Evolutionary conservation across 83 land plant species (phyloP).

Genomic region (Isoetes engelmannii): DNA sequence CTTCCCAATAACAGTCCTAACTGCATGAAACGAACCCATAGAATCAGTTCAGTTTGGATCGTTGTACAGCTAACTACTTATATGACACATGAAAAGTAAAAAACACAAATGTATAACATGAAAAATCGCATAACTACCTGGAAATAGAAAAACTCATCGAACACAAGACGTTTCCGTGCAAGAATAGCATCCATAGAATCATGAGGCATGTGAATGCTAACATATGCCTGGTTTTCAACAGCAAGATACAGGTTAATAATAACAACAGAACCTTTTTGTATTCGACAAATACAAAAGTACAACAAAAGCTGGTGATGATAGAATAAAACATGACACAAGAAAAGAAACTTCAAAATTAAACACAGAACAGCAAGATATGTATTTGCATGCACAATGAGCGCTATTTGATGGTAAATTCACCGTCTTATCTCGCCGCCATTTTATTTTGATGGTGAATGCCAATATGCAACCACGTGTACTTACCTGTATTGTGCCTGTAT

Average conservation of each 20-base stretch:
- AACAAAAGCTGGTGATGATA: not conserved
- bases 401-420: too few species aligned
- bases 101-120: not conserved
- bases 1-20: slow-evolving; percentile 29
- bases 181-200: slow-evolving; percentile 56
- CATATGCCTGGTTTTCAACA: slow-evolving; percentile 50
- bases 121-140: slow-evolving; percentile 47
- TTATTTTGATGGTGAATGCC: too few species aligned
- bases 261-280: not conserved
- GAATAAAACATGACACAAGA: not conserved
- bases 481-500: too few species aligned
- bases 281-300: not conserved
- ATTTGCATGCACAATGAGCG: too few species aligned
- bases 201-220: slow-evolving; percentile 68
- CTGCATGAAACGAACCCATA: slow-evolving; percentile 14
- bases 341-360: not conserved
- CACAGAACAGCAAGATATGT: too few species aligned
- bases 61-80: too few species aligned
- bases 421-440: too few species aligned
- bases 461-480: not conserved
- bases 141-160: slow-evolving; percentile 88
- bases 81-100: not conserved
- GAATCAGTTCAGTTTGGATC: too few species aligned
- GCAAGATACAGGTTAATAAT: not conserved
- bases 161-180: slow-evolving; percentile 78